phyloP scores from a whole-genome alignment of 768 basidiomycete species.

The Leccinum variicolor region DNA sequence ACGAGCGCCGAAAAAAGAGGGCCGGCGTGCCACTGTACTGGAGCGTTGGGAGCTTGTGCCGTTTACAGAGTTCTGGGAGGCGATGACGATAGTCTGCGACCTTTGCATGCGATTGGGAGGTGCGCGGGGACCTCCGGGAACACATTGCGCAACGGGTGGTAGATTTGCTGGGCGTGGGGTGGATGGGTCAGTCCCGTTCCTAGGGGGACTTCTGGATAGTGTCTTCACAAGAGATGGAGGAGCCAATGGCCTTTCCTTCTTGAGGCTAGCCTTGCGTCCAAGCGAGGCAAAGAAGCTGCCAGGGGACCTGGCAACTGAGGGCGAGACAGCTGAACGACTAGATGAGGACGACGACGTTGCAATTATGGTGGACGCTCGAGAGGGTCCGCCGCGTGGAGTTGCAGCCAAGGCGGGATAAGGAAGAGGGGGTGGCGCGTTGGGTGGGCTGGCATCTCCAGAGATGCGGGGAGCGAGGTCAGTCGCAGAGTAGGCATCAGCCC shows the following conservation, averaged over 20 bases:
- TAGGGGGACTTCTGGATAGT: constrained; percentile 37
- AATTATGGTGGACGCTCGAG: constrained; percentile 31
- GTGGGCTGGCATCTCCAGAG: constrained; percentile 45
- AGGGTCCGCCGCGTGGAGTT: constrained; percentile 24
- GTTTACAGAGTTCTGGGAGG: constrained; percentile 25
- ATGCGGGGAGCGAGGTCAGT: constrained; percentile 62
- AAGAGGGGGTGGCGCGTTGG: constrained; percentile 57
- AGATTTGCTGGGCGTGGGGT: constrained; percentile 32
- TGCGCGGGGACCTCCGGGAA: constrained; percentile 76
- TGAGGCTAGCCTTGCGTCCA: constrained; percentile 64
- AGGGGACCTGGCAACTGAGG: constrained; percentile 39
- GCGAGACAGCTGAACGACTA: constrained; percentile 42
- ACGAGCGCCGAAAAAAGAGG: constrained; percentile 30
- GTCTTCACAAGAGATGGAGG: constrained; percentile 34
- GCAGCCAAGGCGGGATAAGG: constrained; percentile 73
- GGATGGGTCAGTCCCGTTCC: constrained; percentile 22
- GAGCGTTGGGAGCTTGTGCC: constrained; percentile 26
- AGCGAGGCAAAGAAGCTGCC: constrained; percentile 73
- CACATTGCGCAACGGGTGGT: constrained; percentile 40
- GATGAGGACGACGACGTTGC: constrained; percentile 46
- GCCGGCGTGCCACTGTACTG: constrained; percentile 27
- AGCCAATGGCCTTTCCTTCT: constrained; percentile 31
- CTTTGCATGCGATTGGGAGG: constrained; percentile 59
- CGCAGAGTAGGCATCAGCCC: constrained; percentile 74
- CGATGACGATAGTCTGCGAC: constrained; percentile 62